Evolutionary conservation across 305 asterid genomes (phyloP), one percentile per base, ranked within the genome.

Genomic region (Caryopteris hybrid): DNA sequence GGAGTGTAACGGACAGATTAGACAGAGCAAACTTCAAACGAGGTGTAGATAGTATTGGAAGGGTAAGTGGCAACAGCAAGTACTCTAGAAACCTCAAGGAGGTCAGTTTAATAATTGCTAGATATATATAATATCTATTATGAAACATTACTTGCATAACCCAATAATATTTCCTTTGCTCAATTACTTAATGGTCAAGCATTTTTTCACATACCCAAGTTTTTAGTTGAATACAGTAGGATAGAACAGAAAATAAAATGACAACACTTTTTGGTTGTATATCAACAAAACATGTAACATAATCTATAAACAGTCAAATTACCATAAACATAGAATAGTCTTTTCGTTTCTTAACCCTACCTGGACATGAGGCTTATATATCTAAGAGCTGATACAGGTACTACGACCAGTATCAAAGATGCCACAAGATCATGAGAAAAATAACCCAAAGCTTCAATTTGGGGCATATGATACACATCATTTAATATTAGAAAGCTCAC

Each of bases 401-500:
- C 16, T 50, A 13, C 43, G 56, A 38, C 46, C 42, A 58, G 53
- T 33, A 69, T 22, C 41, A 55, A 68, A 43, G 41, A 46, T 52
- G 51, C 60, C 27, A 36, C 45, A 47, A 42, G 43, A 48, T 27
- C 45, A 60, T 21, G 56, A 43, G 31, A 39, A 68, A 79, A 52
- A 36, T 29, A 54, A 64, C 43, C 34, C 11, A 29, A 60, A 70
- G 57, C 48, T 42, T 29, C 55, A 42, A 29, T 20, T 14, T 25
- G 50, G 52, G 45, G 66, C 13, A 38, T 14, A 36, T 52, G 31
- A 69, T 52, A 66, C 23, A 38, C 48, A 39, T 13, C 65, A 61
- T 29, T 27, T 61, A 69, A 50, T 53, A 48, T 54, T 17, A 61
- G 61, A 69, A 17, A 68, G 78, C 96, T 72, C 79, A 90, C 99